Evolutionary conservation across 192 early-diverging fungal species (phyloP).

Genomic region (Geranomyces michiganensis): DNA sequence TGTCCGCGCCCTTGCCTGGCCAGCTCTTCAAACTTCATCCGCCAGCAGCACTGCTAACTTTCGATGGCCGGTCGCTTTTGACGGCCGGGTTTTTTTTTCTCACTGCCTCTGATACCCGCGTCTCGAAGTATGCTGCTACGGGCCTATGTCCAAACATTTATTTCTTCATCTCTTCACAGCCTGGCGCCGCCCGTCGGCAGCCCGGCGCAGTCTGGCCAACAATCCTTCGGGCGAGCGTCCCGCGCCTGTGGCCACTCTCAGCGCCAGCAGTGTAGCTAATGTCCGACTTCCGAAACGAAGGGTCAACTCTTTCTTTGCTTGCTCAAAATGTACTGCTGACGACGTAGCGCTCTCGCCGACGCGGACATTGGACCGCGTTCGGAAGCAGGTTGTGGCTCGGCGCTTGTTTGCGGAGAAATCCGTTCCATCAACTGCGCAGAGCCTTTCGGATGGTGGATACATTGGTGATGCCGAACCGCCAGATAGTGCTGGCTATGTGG

Average conservation of each 20-base stretch:
- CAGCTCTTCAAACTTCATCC: too few species aligned
- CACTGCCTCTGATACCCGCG: not conserved
- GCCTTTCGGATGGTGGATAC: not conserved
- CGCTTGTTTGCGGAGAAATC: not conserved
- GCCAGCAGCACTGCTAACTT: too few species aligned
- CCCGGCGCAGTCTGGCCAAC: not conserved
- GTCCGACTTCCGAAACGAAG: not conserved
- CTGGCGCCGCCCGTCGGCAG: constrained; percentile 5
- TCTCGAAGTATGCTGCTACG: not conserved
- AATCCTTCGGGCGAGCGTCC: not conserved
- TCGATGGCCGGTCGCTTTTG: too few species aligned
- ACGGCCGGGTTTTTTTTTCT: not conserved
- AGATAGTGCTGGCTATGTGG: too few species aligned
- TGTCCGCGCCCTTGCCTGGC: too few species aligned
- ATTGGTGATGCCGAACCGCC: too few species aligned
- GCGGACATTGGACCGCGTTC: not conserved
- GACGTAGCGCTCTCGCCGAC: not conserved
- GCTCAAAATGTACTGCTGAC: constrained; percentile 1
- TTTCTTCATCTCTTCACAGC: constrained; percentile 23
- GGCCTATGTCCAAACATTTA: constrained; percentile 21
- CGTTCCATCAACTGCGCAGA: not conserved
- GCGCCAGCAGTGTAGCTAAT: too few species aligned
- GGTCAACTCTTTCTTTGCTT: not conserved
- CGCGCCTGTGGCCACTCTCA: not conserved
- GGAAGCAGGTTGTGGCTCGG: not conserved